Conservation (phyloP, 192 early-diverging fungal genomes). For the Spizellomyces punctatus region DNA sequence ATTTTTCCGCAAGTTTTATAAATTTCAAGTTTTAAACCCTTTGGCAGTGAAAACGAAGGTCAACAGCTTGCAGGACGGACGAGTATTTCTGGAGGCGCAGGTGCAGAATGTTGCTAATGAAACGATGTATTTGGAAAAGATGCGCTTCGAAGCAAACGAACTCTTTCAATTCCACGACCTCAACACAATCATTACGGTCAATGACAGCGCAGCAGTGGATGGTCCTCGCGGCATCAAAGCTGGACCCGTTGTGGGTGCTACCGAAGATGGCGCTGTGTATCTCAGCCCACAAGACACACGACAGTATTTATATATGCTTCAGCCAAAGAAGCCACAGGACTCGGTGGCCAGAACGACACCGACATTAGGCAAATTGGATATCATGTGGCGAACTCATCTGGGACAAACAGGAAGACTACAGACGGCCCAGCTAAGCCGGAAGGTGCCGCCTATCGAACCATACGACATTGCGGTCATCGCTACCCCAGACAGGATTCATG, state of each 20-base stretch:
- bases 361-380: constrained; percentile 90
- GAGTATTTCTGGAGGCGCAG: constrained; percentile 85
- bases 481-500: constrained; percentile 39
- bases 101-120: constrained; percentile 82
- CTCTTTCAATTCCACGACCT: constrained; percentile 73
- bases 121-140: constrained; percentile 83
- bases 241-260: constrained; percentile 7
- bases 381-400: constrained; percentile 90
- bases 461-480: constrained; percentile 63
- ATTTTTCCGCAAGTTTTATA: constrained; percentile 88
- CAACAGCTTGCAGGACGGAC: constrained; percentile 64
- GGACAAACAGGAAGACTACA: constrained; percentile 89
- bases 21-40: constrained; percentile 95
- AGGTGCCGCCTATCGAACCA: constrained; percentile 72
- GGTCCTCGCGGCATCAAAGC: not conserved
- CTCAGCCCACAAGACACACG: constrained; percentile 80
- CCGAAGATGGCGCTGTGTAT: constrained; percentile 40
- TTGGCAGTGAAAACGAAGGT: constrained; percentile 96
- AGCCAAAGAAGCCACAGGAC: constrained; percentile 59
- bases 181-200: constrained; percentile 46
- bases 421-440: constrained; percentile 88
- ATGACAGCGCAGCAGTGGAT: constrained; percentile 13
- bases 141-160: constrained; percentile 81
- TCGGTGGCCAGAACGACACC: constrained; percentile 70
- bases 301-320: constrained; percentile 89